Base-by-base conservation (phyloP, 495 filamentous ascomycete genomes). In the Aspergillus hancockii region DNA sequence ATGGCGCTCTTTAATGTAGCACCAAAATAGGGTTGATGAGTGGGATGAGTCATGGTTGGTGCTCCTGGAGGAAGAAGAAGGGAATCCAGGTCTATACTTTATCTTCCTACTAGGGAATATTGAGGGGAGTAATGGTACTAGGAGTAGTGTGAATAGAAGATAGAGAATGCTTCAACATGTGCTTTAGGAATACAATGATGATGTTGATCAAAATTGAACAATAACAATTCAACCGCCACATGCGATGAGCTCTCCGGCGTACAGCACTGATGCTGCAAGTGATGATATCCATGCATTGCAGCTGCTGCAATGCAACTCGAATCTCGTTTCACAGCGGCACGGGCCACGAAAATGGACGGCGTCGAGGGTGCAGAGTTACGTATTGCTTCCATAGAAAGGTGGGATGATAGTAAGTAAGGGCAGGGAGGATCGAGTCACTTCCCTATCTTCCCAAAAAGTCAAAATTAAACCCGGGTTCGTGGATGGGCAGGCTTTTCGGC, bases 251-350 rank as follows among this genome's bases (percentile, higher is more conserved):
- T 28, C 41, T 45, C 41, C 41, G 41, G 19, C n/a, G 9, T 19
- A 49, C 5, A 25, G 41, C 16, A 52, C 38, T 23, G 8, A 43
- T 52, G 51, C 47, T 49, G 32, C 53, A 28, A 32, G 56, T 8
- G 12, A 25, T 7, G 34, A 49, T 54, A 54, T 31, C 49, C 52
- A 54, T 57, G 61, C 61, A 62, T 59, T 56, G 60, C 58, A 58
- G 56, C 41, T 3, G 28, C 52, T 55, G 57, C 62, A 54, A 59
- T 55, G 59, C 55, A 47, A 31, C 50, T 38, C 3, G 12, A 52
- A 43, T 25, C 51, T 31, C 4, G 41, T 55, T 46, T 54, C 63
- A 65, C 61, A 49, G 53, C 52, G 40, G 63, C 56, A 66, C 63
- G 60, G 57, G 38, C 50, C 57, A 41, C 30, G 12, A 23, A 55